Base-by-base conservation (phyloP, 306 rosid genomes). In the Purshia tridentata region DNA sequence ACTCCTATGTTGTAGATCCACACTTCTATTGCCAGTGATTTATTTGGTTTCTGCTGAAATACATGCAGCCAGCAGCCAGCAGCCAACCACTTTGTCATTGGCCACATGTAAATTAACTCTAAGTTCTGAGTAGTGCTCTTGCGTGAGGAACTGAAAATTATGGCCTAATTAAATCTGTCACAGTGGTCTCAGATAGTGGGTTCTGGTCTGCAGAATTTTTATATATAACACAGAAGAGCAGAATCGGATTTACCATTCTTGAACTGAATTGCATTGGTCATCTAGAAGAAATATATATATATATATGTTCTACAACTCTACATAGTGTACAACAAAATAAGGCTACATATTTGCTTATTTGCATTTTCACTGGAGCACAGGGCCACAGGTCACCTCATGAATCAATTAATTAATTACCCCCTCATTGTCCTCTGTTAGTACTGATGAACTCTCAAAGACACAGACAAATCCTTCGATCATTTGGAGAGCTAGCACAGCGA, bases 401-500 rank as follows among this genome's bases (percentile, higher is more conserved):
- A 77, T 61, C 67, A 68, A 73, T 76, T 47, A 58, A 66, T 70
- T 74, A 50, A 29, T 29, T 29, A 29, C 35, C 35, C 35, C 56
- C 52, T 18, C 18, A 55, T 58, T 58, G 81, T 59, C 54, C 76
- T 67, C 77, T 67, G 20, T 55, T 18, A 65, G 58, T 14, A 8
- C 53, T 39, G 37, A 52, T 50, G 14, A n/a, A 47, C 41, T 23
- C 54, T 65, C 75, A 81, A 35, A 84, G 77, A 62, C 85, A 68
- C 9, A 81, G 70, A 75, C 83, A 67, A 41, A 72, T 46, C 51
- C 78, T 50, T 66, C 77, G 74, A 22, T 69, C 71, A 22, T 81
- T 84, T 0, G 92, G 85, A 37, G 84, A 85, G 78, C 67, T 77
- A 15, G 93, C 93, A 4, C 91, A 88, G 13, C 85, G 82, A 54